Base-by-base conservation (phyloP, 306 rosid species). In the Cicer arietinum region DNA sequence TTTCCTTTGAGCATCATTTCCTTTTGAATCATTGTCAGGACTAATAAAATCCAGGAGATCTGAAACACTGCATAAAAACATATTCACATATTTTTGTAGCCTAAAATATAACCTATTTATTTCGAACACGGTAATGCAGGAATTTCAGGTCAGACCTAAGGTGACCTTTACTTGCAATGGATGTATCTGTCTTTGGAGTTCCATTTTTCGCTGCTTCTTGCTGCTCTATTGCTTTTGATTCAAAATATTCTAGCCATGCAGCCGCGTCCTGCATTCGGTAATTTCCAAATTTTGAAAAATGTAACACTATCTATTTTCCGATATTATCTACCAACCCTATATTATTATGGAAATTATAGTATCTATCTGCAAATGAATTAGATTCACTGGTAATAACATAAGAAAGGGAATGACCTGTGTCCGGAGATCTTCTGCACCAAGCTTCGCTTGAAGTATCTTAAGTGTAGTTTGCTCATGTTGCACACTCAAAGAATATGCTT, bases 141-240 rank as follows among this genome's bases (percentile, higher is more conserved):
- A 81, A 84, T 86, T 87, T 93, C 90, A 85, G 89, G 81, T 87
- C 84, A 91, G 83, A 94, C 98, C 98, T 94, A 86, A 94, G 98
- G 92, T 94, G 98, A 81, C 98, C 98, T 85, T 94, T 94, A 84
- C 96, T 94, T 58, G 98, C 92, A 81, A 94, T 94, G 47, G 96
- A 76, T 20, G 91, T 86, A 72, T 94, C 98, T 22, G 94, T 89
- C 89, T 90, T 94, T 35, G 97, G 98, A 79, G 89, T 89, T 82
- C 98, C 98, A 83, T 86, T 90, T 75, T 90, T 88, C 42, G 97
- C 91, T 48, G 93, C 95, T 81, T 94, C 98, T 86, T 94, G 98
- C 86, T 94, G 98, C 88, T 94, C 98, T 70, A 90, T 77, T 57
- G 96, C 87, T 83, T 90, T 94, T 6, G 98, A 94, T 77, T 94